A percentile compares a stretch with the other conserved stretches of the same genome.
Evolutionary conservation across 176 grass and related monocot genomes (phyloP).

Genomic region (Avena sativa): DNA sequence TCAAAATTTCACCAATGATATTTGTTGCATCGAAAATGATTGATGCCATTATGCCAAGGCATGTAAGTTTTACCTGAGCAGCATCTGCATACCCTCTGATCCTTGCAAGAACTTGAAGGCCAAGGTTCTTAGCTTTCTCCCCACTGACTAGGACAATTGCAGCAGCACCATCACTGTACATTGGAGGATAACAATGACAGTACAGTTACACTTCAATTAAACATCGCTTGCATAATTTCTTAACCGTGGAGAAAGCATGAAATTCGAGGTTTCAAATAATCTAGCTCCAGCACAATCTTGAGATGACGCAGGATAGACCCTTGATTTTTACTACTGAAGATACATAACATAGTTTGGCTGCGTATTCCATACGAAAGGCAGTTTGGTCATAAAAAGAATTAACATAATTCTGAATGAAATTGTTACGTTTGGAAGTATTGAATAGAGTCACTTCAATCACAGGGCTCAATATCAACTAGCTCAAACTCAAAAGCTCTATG

Average conservation of each 20-base stretch:
- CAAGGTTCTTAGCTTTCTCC: slow-evolving; percentile 76
- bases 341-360: not conserved
- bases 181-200: slow-evolving; percentile 34
- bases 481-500: not conserved
- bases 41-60: not conserved
- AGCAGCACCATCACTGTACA: slow-evolving; percentile 82
- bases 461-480: not conserved
- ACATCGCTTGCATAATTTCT: not conserved
- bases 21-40: slow-evolving; percentile 3
- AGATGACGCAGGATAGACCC: not conserved
- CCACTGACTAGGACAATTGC: slow-evolving; percentile 88
- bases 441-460: not conserved
- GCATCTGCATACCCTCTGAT: slow-evolving; percentile 89
- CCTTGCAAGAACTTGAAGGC: slow-evolving; percentile 83
- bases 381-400: too few species aligned
- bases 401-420: not conserved
- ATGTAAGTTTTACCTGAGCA: slow-evolving; percentile 69
- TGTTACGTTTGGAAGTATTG: not conserved
- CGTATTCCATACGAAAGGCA: too few species aligned
- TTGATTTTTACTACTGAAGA: not conserved
- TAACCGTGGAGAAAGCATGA: not conserved
- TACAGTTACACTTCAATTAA: slow-evolving; percentile 18
- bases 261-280: slow-evolving; percentile 6
- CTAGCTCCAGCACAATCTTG: not conserved
- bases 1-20: not conserved